phyloP scores from a whole-genome alignment of 164 flowering plant species.

The Piper longum region DNA sequence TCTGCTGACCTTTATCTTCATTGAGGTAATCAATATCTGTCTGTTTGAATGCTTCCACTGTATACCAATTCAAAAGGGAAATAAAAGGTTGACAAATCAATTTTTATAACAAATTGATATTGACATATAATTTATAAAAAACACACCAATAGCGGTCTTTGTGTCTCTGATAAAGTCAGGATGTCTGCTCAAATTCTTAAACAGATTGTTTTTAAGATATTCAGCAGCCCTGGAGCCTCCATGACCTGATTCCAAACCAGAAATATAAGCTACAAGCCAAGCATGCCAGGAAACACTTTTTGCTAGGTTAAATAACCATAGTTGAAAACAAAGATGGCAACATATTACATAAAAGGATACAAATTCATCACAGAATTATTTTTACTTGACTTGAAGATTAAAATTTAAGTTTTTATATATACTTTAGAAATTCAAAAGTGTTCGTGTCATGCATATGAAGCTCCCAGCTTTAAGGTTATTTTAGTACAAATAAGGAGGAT shows the following conservation, averaged over 20 bases:
- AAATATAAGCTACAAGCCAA: neutral
- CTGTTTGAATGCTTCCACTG: slow-evolving; percentile 59
- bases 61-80: slow-evolving; percentile 7
- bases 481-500: too few species aligned
- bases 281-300: neutral
- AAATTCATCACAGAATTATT: too few species aligned
- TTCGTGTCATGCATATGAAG: too few species aligned
- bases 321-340: neutral
- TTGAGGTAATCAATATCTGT: slow-evolving; percentile 59
- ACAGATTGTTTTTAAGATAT: slow-evolving; percentile 62
- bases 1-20: slow-evolving; percentile 51
- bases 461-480: too few species aligned
- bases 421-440: too few species aligned
- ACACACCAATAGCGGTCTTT: slow-evolving; percentile 64
- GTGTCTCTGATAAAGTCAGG: slow-evolving; percentile 59
- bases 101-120: neutral
- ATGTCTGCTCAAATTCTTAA: slow-evolving; percentile 55
- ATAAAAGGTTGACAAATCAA: neutral
- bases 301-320: neutral
- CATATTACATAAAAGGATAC: too few species aligned
- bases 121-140: slow-evolving; percentile 4
- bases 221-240: slow-evolving; percentile 75
- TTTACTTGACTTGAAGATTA: too few species aligned
- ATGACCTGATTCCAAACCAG: slow-evolving; percentile 38
- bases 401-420: too few species aligned